Conservation (phyloP, 352 stramenopile genomes). For the Phytophthora kernoviae region DNA sequence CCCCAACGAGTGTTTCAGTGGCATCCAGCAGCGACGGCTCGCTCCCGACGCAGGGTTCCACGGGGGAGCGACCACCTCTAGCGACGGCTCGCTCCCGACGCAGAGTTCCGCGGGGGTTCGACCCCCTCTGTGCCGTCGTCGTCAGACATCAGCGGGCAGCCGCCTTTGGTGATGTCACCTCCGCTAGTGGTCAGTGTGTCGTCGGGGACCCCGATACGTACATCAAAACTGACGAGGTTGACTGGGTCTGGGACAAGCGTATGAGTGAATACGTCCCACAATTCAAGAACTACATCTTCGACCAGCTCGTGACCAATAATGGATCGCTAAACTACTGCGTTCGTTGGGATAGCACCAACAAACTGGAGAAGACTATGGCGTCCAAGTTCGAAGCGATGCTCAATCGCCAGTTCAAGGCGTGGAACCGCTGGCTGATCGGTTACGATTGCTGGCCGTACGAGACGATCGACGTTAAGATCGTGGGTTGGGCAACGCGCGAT, state of each 20-base stretch:
- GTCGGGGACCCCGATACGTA: conserved; percentile 28
- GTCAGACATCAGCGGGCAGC: conserved; percentile 15
- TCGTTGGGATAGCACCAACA: conserved; percentile 54
- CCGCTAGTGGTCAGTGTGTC: conserved; percentile 25
- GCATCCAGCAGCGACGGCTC: conserved; percentile 9
- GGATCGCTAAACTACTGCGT: conserved; percentile 47
- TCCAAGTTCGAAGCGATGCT: conserved; percentile 56
- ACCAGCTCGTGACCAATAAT: conserved; percentile 46
- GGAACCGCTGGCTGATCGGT: conserved; percentile 31
- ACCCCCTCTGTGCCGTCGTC: not conserved
- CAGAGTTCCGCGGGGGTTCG: not conserved
- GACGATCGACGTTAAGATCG: conserved; percentile 44
- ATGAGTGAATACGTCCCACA: conserved; percentile 23
- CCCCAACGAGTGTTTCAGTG: conserved; percentile 6
- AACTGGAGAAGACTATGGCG: conserved; percentile 39
- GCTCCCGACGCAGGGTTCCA: not conserved
- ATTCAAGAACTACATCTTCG: conserved; percentile 49
- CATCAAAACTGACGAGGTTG: conserved; percentile 15
- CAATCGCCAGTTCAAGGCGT: conserved; percentile 32
- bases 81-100: no score
- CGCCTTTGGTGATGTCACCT: conserved; percentile 33
- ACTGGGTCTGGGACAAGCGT: conserved; percentile 29
- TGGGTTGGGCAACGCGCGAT: conserved; percentile 43
- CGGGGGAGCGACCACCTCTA: not conserved
- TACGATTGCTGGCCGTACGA: conserved; percentile 50